Conservation (phyloP, 1,139 yeast genomes). For the Debaryomyces udenii region DNA sequence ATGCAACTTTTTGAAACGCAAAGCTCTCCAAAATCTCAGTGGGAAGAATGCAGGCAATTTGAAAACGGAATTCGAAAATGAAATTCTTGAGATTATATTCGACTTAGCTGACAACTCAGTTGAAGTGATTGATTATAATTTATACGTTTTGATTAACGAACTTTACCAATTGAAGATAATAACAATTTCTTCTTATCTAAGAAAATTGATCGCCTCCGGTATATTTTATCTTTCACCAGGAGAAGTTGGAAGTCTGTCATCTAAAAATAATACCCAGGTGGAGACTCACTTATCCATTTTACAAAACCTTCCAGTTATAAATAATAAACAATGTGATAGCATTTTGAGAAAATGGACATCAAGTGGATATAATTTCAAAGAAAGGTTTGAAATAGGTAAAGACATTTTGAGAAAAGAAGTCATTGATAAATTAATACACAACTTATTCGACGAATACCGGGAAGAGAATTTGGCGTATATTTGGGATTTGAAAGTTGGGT, state of each 20-base stretch:
- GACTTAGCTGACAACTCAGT: constrained; percentile 42
- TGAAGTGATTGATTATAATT: constrained; percentile 29
- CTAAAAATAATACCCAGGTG: constrained; percentile 27
- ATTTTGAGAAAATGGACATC: constrained; percentile 47
- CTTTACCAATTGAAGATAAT: constrained; percentile 54
- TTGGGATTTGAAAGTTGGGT: constrained; percentile 37
- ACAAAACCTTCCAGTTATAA: constrained; percentile 55
- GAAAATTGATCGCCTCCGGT: constrained; percentile 84
- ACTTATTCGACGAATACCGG: constrained; percentile 18
- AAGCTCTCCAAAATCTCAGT: constrained; percentile 29
- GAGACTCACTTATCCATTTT: constrained; percentile 53
- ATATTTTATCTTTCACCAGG: constrained; percentile 56
- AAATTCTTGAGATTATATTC: constrained; percentile 51
- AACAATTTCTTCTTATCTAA: constrained; percentile 66
- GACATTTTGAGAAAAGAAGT: constrained; percentile 26
- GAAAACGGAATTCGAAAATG: constrained; percentile 51
- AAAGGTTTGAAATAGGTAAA: constrained; percentile 34
- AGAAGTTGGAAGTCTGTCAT: constrained; percentile 3
- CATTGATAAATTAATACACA: constrained; percentile 26
- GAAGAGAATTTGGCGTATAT: constrained; percentile 20
- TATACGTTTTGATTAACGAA: constrained; percentile 59
- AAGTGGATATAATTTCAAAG: constrained; percentile 35
- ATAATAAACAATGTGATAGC: constrained; percentile 54
- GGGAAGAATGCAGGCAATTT: constrained; percentile 28
- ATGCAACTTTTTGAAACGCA: constrained; percentile 43